Conservation (phyloP, 768 basidiomycete genomes). For the Candolleomyces efflorescens region DNA sequence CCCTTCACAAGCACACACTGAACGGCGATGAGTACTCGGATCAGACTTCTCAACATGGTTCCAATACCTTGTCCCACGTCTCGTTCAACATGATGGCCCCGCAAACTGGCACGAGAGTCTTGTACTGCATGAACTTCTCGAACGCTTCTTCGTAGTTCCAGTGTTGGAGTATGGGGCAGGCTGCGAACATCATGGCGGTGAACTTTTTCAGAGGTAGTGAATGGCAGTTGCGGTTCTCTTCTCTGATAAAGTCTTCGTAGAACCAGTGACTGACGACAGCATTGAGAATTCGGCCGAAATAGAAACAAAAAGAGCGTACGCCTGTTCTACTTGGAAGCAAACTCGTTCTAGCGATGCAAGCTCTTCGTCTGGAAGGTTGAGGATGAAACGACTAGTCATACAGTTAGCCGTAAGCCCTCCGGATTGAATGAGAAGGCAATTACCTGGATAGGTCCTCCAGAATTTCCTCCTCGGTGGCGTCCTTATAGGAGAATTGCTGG, state of each 20-base stretch:
- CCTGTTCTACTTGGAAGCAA: slow-evolving; percentile 99
- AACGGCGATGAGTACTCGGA: not conserved
- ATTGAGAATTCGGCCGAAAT: slow-evolving; percentile 10
- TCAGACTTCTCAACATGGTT: not conserved
- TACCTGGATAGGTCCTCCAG: slow-evolving; percentile 90
- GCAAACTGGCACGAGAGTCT: slow-evolving; percentile 94
- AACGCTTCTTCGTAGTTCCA: slow-evolving; percentile 89
- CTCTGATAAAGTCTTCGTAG: slow-evolving; percentile 97
- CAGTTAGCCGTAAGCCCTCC: slow-evolving; percentile 7
- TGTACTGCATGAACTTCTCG: slow-evolving; percentile 91
- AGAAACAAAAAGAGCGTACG: slow-evolving; percentile 50
- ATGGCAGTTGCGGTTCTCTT: slow-evolving; percentile 83
- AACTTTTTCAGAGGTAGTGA: slow-evolving; percentile 89
- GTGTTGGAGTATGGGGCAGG: slow-evolving; percentile 76
- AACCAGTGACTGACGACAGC: slow-evolving; percentile 84
- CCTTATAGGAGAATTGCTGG: slow-evolving; percentile 55
- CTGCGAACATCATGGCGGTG: slow-evolving; percentile 84
- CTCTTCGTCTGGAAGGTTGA: slow-evolving; percentile 94
- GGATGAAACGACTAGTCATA: slow-evolving; percentile 77
- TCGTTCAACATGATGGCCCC: slow-evolving; percentile 95
- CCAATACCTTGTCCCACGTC: slow-evolving; percentile 83
- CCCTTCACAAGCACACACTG: slow-evolving; percentile 98
- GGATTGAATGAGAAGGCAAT: slow-evolving; percentile 10
- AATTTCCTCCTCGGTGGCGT: slow-evolving; percentile 78
- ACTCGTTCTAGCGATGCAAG: slow-evolving; percentile 87